Base-by-base conservation (phyloP, 108 stramenopile species). In the Nitzschia inconspicua region DNA sequence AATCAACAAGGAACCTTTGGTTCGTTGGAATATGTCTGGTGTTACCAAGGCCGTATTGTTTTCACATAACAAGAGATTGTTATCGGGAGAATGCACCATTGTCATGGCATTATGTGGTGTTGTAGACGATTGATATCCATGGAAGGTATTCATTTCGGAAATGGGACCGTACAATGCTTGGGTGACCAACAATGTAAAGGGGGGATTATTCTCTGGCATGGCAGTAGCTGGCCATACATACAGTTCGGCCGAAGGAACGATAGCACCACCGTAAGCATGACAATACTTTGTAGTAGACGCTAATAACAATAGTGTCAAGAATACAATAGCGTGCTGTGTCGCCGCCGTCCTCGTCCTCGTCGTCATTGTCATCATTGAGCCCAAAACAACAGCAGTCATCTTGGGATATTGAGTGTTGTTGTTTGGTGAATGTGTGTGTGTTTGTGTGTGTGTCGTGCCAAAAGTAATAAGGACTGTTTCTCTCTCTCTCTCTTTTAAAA, bases 141-240 rank as follows among this genome's bases (percentile, higher is more conserved):
- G 42, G 14, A 19, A 4, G 4, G 64, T 24, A 16, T 37, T 44
- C 49, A 24, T 35, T 6, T 34, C 28, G 13, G 32, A 34, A 37
- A 54, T 53, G 16, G 63, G 28, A 18, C 86, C 88, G 68, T 86
- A 93, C 19, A 49, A 68, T 4, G 92, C 92, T 63, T 93, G 86
- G 7, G 86, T 86, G 5, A 81, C 80, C 34, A 86, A 65, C 27
- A 84, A 70, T 14, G 80, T 63, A 16, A 35, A 25, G 10, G 34
- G n/a, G 10, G 7, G 14, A 39, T 39, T 7, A 22, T 54, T 31
- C 22, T 10, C 3, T 20, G 18, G 18, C 20, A 18, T 22, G 3
- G 2, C 37, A 5, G 35, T 39, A 2, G 16, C 13, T n/a, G n/a
- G n/a, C n/a, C n/a, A n/a, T 7, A 54, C 3, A n/a, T 9, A 16